Conservation (phyloP, 163 green algal genomes). For the Scenedesmus sp. region DNA sequence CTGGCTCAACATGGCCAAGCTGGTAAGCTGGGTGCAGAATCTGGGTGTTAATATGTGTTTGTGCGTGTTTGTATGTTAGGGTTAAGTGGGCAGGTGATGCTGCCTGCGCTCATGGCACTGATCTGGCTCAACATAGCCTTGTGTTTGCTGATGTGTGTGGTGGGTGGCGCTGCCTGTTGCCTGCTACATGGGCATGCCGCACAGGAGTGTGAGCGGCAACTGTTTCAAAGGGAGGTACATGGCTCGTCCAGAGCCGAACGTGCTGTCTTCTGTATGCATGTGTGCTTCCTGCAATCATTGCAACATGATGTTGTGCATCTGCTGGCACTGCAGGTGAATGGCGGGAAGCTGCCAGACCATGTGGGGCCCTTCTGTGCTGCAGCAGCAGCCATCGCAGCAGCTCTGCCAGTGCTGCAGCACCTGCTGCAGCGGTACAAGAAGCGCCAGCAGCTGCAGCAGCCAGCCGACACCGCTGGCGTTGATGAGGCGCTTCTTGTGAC, state of each 20-base stretch:
- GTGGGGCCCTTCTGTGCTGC: conserved; percentile 62
- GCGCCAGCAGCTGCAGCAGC: background rate
- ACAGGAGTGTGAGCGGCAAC: too few relatives aligned
- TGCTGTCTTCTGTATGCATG: too few relatives aligned
- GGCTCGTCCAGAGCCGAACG: too few relatives aligned
- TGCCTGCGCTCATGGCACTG: background rate
- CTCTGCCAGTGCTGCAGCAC: conserved; percentile 50
- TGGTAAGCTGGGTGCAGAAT: conserved; percentile 51
- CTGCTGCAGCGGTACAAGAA: conserved; percentile 19
- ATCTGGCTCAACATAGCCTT: background rate
- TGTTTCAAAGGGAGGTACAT: too few relatives aligned
- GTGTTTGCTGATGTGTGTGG: background rate
- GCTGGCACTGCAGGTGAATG: conserved; percentile 62
- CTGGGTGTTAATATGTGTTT: too few relatives aligned
- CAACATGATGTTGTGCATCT: too few relatives aligned
- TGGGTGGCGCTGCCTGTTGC: background rate
- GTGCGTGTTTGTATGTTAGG: too few relatives aligned
- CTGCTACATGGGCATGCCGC: background rate
- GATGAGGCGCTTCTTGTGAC: background rate
- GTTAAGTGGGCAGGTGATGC: background rate
- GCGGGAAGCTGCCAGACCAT: conserved; percentile 62
- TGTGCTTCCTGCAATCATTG: too few relatives aligned
- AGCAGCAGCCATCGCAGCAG: conserved; percentile 49
- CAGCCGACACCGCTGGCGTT: background rate
- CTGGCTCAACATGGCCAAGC: conserved; percentile 76